Evolutionary conservation across 2,329 filamentous ascomycete genomes (phyloP), one percentile per base, ranked within the genome.

Genomic region (Sclerotinia sclerotiorum): DNA sequence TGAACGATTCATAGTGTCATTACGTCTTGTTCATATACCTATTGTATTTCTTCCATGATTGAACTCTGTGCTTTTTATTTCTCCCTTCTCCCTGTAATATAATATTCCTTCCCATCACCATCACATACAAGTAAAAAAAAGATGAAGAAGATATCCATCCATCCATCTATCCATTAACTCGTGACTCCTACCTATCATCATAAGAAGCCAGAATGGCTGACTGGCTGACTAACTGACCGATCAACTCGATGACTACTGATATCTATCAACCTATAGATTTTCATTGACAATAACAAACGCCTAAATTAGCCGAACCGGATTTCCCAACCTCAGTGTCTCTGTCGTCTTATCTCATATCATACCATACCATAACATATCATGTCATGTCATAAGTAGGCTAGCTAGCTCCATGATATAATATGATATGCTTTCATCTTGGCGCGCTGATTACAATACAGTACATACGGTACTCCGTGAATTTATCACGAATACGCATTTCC

Each of bases 401-500:
- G 4, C 32, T 32, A 32, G 32, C 27, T 35, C 3, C 4, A 24
- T 15, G 3, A 32, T 32, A 24, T 15, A 1, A 32, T 32, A 32
- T 32, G 5, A 49, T 62, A 32, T 46, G 24, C 58, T 39, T 21
- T 21, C 24, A 35, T 19, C 44, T 19, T 19, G 2, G 4, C 8
- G 5, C 17, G 21, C 5, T 19, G n/a, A 24, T n/a, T 42, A 42
- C 39, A 42, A 13, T 39, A 39, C 35, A 35, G 7, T 8, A 35
- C 35, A 8, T 35, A 10, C 35, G 6, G 35, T 8, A 35, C 35
- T 35, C 5, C 0, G 39, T 17, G 13, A 13, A n/a, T 13, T 24
- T 6, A 67, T 70, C 58, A 72, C n/a, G 73, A 72, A 77, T 84
- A 86, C 42, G 84, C 86, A 68, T 90, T 90, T 58, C 88, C 88